Evolutionary conservation across 1,139 yeast species (phyloP), one percentile per base, ranked within the genome.

Genomic region (Kodamaea arcana): DNA sequence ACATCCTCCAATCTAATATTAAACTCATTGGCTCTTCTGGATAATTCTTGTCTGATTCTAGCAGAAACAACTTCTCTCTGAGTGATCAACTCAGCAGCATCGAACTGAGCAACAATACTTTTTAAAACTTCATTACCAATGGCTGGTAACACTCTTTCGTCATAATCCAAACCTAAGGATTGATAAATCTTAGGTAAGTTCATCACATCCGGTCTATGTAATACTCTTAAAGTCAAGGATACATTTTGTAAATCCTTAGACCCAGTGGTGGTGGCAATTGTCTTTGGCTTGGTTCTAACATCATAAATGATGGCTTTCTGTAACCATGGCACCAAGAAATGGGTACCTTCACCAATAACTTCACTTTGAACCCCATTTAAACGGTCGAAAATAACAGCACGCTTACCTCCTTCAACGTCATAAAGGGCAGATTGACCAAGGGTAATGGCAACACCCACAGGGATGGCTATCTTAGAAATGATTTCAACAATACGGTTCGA

Each of bases 241-340:
- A 92, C 98, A 75, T 85, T 92, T 63, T 92, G 99, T 62, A 92
- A 72, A 64, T 92, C 99, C 65, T 90, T 92, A 18, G 97, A 88
- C 15, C 98, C 98, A 1, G 99, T 94, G 41, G 90, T 86, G 32
- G 98, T 84, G 31, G 95, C 81, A 53, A 92, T 90, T 46, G 86
- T 86, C 64, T 94, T 83, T 26, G 99, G 98, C 49, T 67, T 66
- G 18, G 97, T 90, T 56, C 97, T 77, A 31, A 94, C 96, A 56
- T 94, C 98, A 58, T 77, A 94, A 24, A 88, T 63, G 38, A 92
- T 75, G 3, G 98, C 94, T 56, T 77, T 81, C 60, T 92, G 98
- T 43, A 92, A 71, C 98, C 99, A 92, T 31, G 99, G 99, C 36
- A 92, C 63, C 44, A 90, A 69, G 60, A 92, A 92, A 61, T 92